phyloP scores from a whole-genome alignment of 2,329 filamentous ascomycete species.

The Colletotrichum tofieldiae region DNA sequence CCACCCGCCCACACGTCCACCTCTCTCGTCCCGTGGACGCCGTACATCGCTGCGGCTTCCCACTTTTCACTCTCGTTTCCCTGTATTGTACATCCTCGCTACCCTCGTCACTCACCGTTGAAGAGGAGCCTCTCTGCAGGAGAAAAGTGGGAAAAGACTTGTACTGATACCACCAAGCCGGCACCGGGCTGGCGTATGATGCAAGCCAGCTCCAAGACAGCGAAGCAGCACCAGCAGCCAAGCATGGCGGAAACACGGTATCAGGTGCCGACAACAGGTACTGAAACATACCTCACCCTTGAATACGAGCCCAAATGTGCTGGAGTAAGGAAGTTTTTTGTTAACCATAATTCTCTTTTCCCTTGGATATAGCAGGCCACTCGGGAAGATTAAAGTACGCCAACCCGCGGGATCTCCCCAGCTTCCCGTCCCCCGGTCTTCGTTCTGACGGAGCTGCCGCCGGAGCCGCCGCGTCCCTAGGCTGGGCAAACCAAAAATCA shows the following conservation, averaged over 20 bases:
- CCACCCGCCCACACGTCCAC: slow-evolving; percentile 2
- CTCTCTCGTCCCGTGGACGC: slow-evolving; percentile 1
- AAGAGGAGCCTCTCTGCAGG: slow-evolving; percentile 15
- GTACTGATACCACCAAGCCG: slow-evolving; percentile 38
- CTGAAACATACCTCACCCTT: slow-evolving; percentile 29
- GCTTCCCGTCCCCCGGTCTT: slow-evolving; percentile 79
- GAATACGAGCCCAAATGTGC: slow-evolving; percentile 25
- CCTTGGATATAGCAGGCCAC: slow-evolving; percentile 33
- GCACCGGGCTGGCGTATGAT: slow-evolving; percentile 38
- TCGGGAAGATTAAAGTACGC: slow-evolving; percentile 77
- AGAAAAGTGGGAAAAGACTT: slow-evolving; percentile 8
- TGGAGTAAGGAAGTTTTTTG: slow-evolving; percentile 1
- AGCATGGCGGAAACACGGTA: slow-evolving; percentile 42
- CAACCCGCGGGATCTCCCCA: slow-evolving; percentile 80
- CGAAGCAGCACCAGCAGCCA: slow-evolving; percentile 28
- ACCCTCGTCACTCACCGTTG: slow-evolving; percentile 16
- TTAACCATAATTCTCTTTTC: slow-evolving; percentile 11
- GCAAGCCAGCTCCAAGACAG: slow-evolving; percentile 41
- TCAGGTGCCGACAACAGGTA: slow-evolving; percentile 42
- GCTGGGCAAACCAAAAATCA: slow-evolving; percentile 78
- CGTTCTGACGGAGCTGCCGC: slow-evolving; percentile 73
- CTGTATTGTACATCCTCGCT: neutral
- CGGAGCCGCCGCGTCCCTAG: slow-evolving; percentile 81
- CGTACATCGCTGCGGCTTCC: slow-evolving; percentile 14
- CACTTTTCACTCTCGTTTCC: slow-evolving; percentile 2